Percentiles rank a stretch among this genome's conserved stretches.
Evolutionary conservation across 495 filamentous ascomycete genomes (phyloP).

Genomic region (Lasiosphaeria miniovina): DNA sequence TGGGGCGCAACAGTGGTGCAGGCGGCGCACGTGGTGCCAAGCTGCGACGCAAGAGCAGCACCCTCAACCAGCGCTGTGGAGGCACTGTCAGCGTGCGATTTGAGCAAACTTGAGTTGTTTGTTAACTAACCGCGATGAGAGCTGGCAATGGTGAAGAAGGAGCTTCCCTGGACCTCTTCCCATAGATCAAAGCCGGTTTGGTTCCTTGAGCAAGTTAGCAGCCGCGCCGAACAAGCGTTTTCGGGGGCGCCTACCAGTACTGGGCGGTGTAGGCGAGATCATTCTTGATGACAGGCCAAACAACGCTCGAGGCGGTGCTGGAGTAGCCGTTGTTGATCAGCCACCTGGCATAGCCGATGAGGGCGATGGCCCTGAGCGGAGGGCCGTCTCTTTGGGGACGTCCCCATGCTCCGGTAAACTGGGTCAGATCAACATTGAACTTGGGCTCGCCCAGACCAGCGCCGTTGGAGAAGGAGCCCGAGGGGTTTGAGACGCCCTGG

Average conservation of each 20-base stretch:
- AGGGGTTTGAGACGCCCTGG: conserved; percentile 60
- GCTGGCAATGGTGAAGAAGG: conserved; percentile 53
- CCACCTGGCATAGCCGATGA: conserved; percentile 47
- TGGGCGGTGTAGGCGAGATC: conserved; percentile 68
- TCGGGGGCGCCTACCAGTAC: conserved; percentile 52
- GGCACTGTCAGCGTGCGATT: conserved; percentile 11
- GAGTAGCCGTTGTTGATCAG: conserved; percentile 47
- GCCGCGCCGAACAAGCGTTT: neutral
- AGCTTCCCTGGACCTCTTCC: conserved; percentile 64
- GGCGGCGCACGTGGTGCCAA: conserved; percentile 40
- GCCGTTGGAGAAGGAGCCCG: conserved; percentile 48
- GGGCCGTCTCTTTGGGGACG: conserved; percentile 72
- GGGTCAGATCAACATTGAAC: conserved; percentile 57
- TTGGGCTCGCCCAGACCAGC: conserved; percentile 60
- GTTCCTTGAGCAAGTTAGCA: conserved; percentile 32
- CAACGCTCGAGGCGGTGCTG: conserved; percentile 34
- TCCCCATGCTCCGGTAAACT: conserved; percentile 64
- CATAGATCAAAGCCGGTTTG: conserved; percentile 67
- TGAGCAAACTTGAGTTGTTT: neutral
- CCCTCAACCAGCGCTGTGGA: conserved; percentile 60
- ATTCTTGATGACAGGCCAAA: conserved; percentile 65
- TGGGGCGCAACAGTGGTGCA: conserved; percentile 58
- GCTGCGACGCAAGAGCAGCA: conserved; percentile 49
- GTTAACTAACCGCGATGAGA: conserved; percentile 35
- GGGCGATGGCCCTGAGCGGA: conserved; percentile 62